These are phyloP conservation scores for Climacium dendroides DNA, from an alignment of 225 moss, liverwort and hornwort species.

Conservation along the genomic window DNA sequence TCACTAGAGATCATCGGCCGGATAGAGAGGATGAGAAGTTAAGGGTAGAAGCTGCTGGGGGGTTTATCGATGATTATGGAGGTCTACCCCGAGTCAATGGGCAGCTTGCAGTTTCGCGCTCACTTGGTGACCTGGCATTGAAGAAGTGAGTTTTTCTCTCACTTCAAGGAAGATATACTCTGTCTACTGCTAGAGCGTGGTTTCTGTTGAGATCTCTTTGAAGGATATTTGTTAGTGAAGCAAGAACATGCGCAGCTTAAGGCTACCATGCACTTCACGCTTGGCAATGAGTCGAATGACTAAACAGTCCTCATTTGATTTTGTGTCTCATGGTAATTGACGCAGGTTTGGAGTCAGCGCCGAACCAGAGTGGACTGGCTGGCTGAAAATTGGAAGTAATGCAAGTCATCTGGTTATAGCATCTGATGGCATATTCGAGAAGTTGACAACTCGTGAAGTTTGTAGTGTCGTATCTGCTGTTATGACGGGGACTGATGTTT, in stretches of 20 bases:
- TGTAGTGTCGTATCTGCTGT: slow-evolving; percentile 51
- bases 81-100: slow-evolving; percentile 74
- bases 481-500: slow-evolving; percentile 28
- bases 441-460: slow-evolving; percentile 55
- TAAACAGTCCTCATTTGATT: neutral
- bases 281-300: neutral
- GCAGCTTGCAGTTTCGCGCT: slow-evolving; percentile 69
- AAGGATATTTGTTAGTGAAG: neutral
- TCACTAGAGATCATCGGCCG: slow-evolving; percentile 63
- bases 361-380: slow-evolving; percentile 72
- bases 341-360: slow-evolving; percentile 64
- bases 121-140: slow-evolving; percentile 65
- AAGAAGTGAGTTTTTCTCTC: slow-evolving; percentile 41
- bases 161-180: neutral
- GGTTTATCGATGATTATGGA: slow-evolving; percentile 46
- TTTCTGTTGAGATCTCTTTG: neutral
- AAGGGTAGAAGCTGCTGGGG: slow-evolving; percentile 58
- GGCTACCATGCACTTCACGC: neutral
- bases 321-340: neutral
- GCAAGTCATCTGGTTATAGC: slow-evolving; percentile 54
- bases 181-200: neutral
- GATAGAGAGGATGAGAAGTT: slow-evolving; percentile 62
- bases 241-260: neutral
- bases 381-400: slow-evolving; percentile 51
- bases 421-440: slow-evolving; percentile 79